These are phyloP conservation scores for Blastobotrys mokoenaii DNA, from an alignment of 805 yeast species.

Conservation along the genomic window DNA sequence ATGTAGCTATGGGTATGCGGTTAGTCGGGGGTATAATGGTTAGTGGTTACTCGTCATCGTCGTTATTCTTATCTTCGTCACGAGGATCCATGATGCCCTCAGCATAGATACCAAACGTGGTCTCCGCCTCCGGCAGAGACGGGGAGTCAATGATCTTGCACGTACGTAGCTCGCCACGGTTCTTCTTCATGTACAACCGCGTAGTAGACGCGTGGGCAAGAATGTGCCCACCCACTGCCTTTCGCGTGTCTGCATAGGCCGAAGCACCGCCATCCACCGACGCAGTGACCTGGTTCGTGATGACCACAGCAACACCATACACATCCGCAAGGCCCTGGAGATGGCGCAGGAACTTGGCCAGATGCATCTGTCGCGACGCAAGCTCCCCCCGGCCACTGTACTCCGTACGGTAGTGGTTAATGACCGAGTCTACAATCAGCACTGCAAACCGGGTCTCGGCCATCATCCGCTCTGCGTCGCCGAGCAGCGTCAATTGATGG, in stretches of 20 bases:
- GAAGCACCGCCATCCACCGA: conserved; percentile 84
- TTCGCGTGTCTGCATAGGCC: conserved; percentile 87
- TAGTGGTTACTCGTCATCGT: background rate
- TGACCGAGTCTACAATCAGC: conserved; percentile 90
- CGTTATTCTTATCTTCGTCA: conserved; percentile 50
- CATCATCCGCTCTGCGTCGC: conserved; percentile 94
- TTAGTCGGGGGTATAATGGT: no score
- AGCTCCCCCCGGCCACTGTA: conserved; percentile 93
- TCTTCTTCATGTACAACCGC: conserved; percentile 81
- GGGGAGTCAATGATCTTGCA: conserved; percentile 96
- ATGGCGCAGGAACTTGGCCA: conserved; percentile 86
- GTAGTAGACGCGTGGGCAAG: conserved; percentile 97
- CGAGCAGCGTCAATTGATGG: conserved; percentile 80
- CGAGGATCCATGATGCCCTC: conserved; percentile 96
- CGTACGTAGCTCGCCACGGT: conserved; percentile 83
- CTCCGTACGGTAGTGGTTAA: conserved; percentile 94
- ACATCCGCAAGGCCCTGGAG: conserved; percentile 93
- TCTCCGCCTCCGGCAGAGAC: conserved; percentile 90
- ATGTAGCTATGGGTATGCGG: background rate
- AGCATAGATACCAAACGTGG: conserved; percentile 90
- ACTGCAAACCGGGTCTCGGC: conserved; percentile 84
- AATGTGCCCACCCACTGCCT: conserved; percentile 97
- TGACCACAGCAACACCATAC: conserved; percentile 93
- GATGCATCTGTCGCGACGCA: conserved; percentile 88
- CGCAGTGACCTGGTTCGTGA: conserved; percentile 94